phyloP scores from a whole-genome alignment of 352 stramenopile species.

The Globisporangium camurandrum region DNA sequence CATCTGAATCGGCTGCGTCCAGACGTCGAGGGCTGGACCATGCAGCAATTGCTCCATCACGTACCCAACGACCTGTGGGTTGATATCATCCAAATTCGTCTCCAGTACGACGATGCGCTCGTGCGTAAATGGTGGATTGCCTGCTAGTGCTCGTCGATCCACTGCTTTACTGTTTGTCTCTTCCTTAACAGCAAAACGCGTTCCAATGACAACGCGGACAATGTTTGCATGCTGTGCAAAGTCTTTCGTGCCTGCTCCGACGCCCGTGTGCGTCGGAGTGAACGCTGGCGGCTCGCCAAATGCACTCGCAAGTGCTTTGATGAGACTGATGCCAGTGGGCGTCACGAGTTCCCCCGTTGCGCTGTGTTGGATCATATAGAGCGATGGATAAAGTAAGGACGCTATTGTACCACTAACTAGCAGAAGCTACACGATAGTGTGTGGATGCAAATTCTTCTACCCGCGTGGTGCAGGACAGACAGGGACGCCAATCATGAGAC shows the following conservation, averaged over 20 bases:
- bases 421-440: background rate
- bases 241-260: conserved; percentile 89
- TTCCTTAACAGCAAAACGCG: conserved; percentile 27
- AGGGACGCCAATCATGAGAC: conserved; percentile 91
- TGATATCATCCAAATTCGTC: conserved; percentile 90
- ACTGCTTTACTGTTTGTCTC: conserved; percentile 31
- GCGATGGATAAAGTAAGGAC: background rate
- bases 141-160: background rate
- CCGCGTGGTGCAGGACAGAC: conserved; percentile 87
- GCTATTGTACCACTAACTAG: background rate
- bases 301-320: conserved; percentile 79
- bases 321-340: conserved; percentile 92
- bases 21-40: conserved; percentile 77
- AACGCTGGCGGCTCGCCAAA: conserved; percentile 76
- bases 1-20: conserved; percentile 87
- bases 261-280: conserved; percentile 56
- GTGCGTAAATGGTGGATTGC: conserved; percentile 1
- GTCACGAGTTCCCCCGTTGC: conserved; percentile 92
- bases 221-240: conserved; percentile 88
- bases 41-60: conserved; percentile 63
- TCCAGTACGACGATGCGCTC: conserved; percentile 77
- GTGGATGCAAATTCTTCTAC: conserved; percentile 13
- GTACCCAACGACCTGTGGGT: conserved; percentile 76
- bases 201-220: conserved; percentile 80
- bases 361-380: conserved; percentile 13